Conservation (phyloP, 768 basidiomycete species). For the Rhodotorula kratochvilovae region DNA sequence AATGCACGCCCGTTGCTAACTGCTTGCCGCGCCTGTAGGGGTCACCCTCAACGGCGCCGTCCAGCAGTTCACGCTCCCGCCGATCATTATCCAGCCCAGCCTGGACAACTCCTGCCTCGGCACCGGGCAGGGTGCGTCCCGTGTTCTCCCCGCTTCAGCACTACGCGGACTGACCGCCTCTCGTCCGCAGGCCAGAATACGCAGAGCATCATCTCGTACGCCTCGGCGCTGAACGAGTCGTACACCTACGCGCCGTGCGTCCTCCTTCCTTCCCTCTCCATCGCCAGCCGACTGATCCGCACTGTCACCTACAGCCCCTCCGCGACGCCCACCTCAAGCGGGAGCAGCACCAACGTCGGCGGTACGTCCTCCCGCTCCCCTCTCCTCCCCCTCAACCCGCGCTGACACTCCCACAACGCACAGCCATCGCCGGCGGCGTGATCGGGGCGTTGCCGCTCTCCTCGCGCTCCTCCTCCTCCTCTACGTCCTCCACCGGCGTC, state of each 20-base stretch:
- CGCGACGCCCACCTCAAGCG: background rate
- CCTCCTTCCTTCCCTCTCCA: background rate
- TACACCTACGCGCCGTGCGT: slow-evolving; percentile 12
- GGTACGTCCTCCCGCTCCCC: background rate
- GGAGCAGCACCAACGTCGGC: background rate
- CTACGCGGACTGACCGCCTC: background rate
- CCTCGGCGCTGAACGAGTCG: slow-evolving; percentile 16
- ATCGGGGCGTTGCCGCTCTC: slow-evolving; percentile 12
- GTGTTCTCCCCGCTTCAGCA: background rate
- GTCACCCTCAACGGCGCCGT: slow-evolving; percentile 19
- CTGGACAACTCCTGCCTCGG: slow-evolving; percentile 7
- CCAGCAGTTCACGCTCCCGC: slow-evolving; percentile 11
- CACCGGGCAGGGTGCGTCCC: background rate
- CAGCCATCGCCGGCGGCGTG: slow-evolving; percentile 20
- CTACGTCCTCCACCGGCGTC: slow-evolving; percentile 7
- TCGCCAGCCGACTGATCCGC: background rate
- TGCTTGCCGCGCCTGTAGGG: background rate
- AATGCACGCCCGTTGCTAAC: too few species aligned
- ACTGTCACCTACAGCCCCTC: background rate
- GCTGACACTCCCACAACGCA: background rate
- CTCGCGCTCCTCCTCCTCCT: background rate
- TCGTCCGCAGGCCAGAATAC: slow-evolving; percentile 22
- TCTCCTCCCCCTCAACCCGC: background rate
- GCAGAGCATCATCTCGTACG: slow-evolving; percentile 20
- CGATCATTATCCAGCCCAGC: slow-evolving; percentile 4